phyloP scores from a whole-genome alignment of 306 rosid genomes.

The Dalbergia cultrata region DNA sequence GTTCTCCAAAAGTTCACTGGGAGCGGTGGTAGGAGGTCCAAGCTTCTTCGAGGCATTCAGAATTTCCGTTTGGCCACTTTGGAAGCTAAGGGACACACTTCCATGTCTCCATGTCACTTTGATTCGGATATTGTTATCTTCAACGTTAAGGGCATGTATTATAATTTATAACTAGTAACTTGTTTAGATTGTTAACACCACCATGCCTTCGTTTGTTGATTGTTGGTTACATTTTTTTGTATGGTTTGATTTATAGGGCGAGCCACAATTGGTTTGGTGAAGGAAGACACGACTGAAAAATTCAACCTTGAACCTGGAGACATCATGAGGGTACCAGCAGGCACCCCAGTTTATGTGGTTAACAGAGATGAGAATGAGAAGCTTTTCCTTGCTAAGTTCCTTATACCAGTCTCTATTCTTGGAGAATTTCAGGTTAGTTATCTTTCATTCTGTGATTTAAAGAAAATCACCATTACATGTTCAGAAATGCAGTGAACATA shows the following conservation, averaged over 20 bases:
- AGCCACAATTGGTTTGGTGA: conserved; percentile 60
- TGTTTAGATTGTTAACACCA: no score
- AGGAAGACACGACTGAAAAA: conserved; percentile 56
- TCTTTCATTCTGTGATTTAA: background rate
- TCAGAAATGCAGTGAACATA: background rate
- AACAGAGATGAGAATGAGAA: conserved; percentile 69
- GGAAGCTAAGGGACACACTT: conserved; percentile 58
- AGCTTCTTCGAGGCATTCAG: conserved; percentile 65
- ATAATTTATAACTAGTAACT: no score
- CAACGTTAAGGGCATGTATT: conserved; percentile 54
- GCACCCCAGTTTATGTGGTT: conserved; percentile 61
- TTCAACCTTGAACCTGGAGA: conserved; percentile 68
- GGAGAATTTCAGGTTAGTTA: conserved; percentile 57
- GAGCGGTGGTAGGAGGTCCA: conserved; percentile 30
- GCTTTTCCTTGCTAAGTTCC: conserved; percentile 57
- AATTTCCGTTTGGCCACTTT: conserved; percentile 62
- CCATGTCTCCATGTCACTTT: conserved; percentile 62
- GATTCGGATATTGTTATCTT: conserved; percentile 67
- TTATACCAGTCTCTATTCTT: conserved; percentile 55
- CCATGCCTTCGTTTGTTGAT: no score
- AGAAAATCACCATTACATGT: background rate
- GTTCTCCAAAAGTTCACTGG: conserved; percentile 58
- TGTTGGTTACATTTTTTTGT: background rate
- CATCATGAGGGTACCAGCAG: conserved; percentile 61
- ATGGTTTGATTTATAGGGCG: conserved; percentile 51